Base-by-base conservation (phyloP, 176 grass and related monocot genomes). In the Musa beccarii region DNA sequence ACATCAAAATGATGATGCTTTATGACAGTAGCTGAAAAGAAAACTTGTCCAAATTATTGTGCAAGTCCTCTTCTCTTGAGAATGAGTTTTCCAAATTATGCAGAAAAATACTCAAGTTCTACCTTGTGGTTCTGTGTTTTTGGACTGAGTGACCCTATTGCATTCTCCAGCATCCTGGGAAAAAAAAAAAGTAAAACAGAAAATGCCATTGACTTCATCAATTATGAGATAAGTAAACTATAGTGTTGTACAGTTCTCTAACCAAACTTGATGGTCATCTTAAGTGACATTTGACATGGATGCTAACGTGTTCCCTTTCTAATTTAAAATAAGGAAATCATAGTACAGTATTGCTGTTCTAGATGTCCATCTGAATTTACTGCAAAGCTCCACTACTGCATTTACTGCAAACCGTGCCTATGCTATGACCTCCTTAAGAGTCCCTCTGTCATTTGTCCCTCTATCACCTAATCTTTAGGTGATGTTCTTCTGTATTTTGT, bases 101-200 rank as follows among this genome's bases (percentile, higher is more conserved):
- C 69, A 12, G 72, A 43, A 70, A 82, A 81, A 15, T 9, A 68
- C 63, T 50, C 25, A 66, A 83, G 54, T 85, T 82, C 16, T 83
- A 97, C 93, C 88, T 72, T 86, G 86, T 74, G 93, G 81, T 76
- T 85, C 77, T 26, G 56, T 82, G 78, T 43, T 73, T 72, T 81
- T 89, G 52, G 88, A 84, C 82, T n/a, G 82, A 14, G 68, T 54
- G 50, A 89, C 17, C 79, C 75, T 72, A 73, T 86, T 73, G 0
- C 59, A 65, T 78, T 52, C 73, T 57, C 62, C 70, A 63, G 34
- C 72, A 83, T 76, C 77, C 93, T 97, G 78, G 70, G 77, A 51
- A 84, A 54, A 80, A 17, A 52, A 1, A 9, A 26, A 10, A 66
- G 63, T 66, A 26, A 43, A 66, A 66, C 11, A 26, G 2, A 28